phyloP scores from a whole-genome alignment of 164 flowering plant species.

The Magnolia kwangsiensis region DNA sequence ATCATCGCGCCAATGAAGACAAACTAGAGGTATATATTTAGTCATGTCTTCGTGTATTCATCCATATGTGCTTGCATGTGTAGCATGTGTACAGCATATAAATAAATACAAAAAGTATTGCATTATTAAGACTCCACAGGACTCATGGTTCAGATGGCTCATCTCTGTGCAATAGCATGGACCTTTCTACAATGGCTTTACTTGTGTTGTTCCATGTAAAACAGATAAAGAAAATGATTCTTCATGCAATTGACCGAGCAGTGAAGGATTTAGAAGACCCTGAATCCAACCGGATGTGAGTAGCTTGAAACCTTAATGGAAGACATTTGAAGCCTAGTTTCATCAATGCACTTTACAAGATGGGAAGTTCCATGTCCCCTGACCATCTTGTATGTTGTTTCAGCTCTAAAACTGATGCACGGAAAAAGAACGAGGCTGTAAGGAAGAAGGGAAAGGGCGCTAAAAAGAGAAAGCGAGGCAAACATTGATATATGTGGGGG shows the following conservation, averaged over 20 bases:
- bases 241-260: slow-evolving; percentile 8
- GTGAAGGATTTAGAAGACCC: neutral
- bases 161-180: no score
- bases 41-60: neutral
- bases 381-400: neutral
- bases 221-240: slow-evolving; percentile 20
- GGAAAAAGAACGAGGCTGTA: neutral
- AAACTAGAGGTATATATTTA: slow-evolving; percentile 20
- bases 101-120: neutral
- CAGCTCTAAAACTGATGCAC: slow-evolving; percentile 3
- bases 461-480: neutral
- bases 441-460: neutral
- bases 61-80: neutral
- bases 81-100: neutral
- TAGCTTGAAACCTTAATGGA: neutral
- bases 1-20: slow-evolving; percentile 26
- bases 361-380: neutral
- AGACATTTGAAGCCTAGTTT: neutral
- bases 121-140: neutral
- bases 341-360: neutral
- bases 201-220: neutral
- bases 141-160: no score
- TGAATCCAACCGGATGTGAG: neutral
- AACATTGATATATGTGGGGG: neutral
- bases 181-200: no score